Conservation (phyloP, 257 asterid species). For the Schizonepeta tenuifolia region DNA sequence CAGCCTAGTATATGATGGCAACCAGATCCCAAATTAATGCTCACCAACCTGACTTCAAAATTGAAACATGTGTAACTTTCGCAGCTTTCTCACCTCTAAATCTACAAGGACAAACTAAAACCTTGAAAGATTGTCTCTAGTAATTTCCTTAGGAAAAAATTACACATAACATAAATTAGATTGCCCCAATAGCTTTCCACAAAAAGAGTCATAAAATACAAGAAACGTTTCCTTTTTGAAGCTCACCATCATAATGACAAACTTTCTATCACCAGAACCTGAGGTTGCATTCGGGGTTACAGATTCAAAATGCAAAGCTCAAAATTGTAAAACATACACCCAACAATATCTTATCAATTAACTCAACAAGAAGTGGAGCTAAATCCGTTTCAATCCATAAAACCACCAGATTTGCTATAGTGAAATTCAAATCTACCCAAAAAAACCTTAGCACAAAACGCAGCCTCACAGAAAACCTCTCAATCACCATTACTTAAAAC, state of each 20-base stretch:
- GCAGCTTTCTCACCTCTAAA: background rate
- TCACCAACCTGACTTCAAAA: conserved; percentile 7
- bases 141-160: background rate
- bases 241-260: background rate
- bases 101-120: background rate
- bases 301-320: background rate
- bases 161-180: background rate
- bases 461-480: background rate
- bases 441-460: background rate
- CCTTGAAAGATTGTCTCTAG: background rate
- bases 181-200: background rate
- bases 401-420: background rate
- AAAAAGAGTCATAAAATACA: background rate
- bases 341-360: background rate
- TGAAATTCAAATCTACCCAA: background rate
- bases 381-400: background rate
- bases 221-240: background rate
- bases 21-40: conserved; percentile 1
- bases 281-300: background rate
- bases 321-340: background rate
- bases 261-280: background rate
- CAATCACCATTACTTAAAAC: background rate
- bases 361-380: background rate
- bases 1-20: background rate
- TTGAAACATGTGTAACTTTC: background rate